Percentiles rank a stretch among this genome's conserved stretches.
These are phyloP conservation scores for Fusarium citri DNA, from an alignment of 2,329 filamentous ascomycete genomes.

Conservation along the genomic window DNA sequence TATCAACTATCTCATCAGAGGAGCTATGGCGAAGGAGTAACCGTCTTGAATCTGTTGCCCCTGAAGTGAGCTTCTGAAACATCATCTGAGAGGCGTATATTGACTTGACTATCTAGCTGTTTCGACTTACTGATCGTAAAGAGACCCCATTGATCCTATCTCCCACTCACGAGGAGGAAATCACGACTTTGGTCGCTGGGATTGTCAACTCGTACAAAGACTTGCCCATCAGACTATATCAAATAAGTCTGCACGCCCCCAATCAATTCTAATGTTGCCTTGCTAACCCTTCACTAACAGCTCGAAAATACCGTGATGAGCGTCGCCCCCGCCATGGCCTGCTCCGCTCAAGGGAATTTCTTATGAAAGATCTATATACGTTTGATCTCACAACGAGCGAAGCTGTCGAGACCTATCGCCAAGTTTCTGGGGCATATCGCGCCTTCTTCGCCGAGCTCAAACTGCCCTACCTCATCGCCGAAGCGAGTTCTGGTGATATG, in stretches of 20 bases:
- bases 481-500: constrained; percentile 96
- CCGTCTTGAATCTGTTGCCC: constrained; percentile 76
- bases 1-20: constrained; percentile 89
- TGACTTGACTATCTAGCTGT: constrained; percentile 73
- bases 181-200: constrained; percentile 81
- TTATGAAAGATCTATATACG: constrained; percentile 99
- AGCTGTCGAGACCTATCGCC: constrained; percentile 84
- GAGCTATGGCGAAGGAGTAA: constrained; percentile 85
- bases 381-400: constrained; percentile 78
- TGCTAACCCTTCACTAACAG: constrained; percentile 55
- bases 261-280: neutral
- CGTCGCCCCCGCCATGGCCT: constrained; percentile 88
- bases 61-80: constrained; percentile 69
- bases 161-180: constrained; percentile 97
- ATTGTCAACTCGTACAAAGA: constrained; percentile 85
- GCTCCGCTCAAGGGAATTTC: constrained; percentile 87
- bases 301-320: constrained; percentile 95
- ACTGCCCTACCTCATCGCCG: constrained; percentile 84
- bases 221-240: constrained; percentile 87
- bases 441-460: constrained; percentile 85
- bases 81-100: constrained; percentile 2
- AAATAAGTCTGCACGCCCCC: constrained; percentile 71
- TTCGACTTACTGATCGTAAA: constrained; percentile 83
- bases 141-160: constrained; percentile 80
- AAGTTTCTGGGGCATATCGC: constrained; percentile 79